These are phyloP conservation scores for Colletotrichum tofieldiae DNA, from an alignment of 2,329 filamentous ascomycete genomes.

Conservation along the genomic window DNA sequence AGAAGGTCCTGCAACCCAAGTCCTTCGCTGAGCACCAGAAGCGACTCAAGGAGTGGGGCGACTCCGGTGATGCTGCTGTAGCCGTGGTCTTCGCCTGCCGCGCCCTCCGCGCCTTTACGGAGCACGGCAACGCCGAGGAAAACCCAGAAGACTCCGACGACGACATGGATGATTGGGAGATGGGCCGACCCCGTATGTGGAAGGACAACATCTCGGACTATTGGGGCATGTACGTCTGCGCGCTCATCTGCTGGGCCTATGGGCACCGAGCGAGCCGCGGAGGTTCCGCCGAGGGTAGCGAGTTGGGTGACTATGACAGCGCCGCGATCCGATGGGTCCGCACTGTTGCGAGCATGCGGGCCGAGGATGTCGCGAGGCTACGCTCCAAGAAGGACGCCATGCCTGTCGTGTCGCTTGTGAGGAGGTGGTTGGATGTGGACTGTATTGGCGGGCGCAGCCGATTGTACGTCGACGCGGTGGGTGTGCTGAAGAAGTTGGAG, in stretches of 20 bases:
- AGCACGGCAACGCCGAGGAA: constrained; percentile 40
- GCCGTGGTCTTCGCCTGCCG: constrained; percentile 67
- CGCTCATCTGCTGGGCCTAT: constrained; percentile 74
- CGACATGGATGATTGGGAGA: constrained; percentile 32
- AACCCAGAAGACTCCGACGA: constrained; percentile 22
- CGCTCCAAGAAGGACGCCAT: constrained; percentile 59
- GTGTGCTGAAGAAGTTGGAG: constrained; percentile 67
- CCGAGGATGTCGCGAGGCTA: constrained; percentile 57
- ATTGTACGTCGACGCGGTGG: constrained; percentile 68
- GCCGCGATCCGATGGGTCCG: constrained; percentile 57
- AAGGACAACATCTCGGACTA: constrained; percentile 64
- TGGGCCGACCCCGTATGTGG: constrained; percentile 42
- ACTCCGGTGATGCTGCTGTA: constrained; percentile 60
- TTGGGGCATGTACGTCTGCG: constrained; percentile 71
- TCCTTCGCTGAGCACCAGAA: constrained; percentile 64
- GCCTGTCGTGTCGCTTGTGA: constrained; percentile 65
- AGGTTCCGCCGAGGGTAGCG: constrained; percentile 41
- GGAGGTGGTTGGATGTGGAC: constrained; percentile 64
- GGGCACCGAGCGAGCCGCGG: constrained; percentile 53
- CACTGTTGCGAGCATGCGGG: constrained; percentile 58
- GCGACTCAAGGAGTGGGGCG: constrained; percentile 63
- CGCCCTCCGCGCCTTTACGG: constrained; percentile 61
- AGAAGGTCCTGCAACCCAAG: constrained; percentile 63
- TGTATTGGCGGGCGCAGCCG: constrained; percentile 65
- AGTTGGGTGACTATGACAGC: constrained; percentile 37